phyloP scores from a whole-genome alignment of 2,329 filamentous ascomycete genomes.

The Sarocladium strictum region DNA sequence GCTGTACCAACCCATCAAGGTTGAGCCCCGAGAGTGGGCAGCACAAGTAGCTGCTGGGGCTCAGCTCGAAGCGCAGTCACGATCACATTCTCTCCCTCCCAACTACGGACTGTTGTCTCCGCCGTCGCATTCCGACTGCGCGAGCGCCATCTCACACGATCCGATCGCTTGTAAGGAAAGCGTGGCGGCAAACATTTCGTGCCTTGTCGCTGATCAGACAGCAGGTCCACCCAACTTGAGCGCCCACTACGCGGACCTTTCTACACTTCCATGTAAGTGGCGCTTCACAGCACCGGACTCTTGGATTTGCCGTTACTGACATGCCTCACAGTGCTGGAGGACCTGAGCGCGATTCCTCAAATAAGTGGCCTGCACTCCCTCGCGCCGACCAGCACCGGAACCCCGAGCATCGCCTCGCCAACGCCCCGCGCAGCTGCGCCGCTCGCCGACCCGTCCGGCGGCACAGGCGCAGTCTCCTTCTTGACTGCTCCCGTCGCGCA shows the following conservation, averaged over 20 bases:
- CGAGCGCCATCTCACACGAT: neutral
- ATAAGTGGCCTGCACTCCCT: neutral
- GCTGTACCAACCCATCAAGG: neutral
- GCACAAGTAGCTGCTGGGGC: neutral
- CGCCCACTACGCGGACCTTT: neutral
- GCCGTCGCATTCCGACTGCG: slow-evolving; percentile 1
- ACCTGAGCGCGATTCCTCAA: neutral
- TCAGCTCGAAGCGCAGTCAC: neutral
- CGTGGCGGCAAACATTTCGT: neutral
- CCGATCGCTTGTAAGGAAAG: neutral
- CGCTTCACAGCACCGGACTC: neutral
- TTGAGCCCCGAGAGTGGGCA: neutral
- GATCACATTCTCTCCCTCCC: neutral
- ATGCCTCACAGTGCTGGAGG: neutral
- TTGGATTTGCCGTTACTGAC: neutral
- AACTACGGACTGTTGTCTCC: slow-evolving; percentile 1
- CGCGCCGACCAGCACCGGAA: neutral
- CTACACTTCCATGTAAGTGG: neutral
- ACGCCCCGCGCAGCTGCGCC: neutral
- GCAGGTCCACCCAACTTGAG: neutral
- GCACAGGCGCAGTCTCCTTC: neutral
- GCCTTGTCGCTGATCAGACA: neutral
- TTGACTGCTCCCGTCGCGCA: neutral
- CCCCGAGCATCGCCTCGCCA: neutral
- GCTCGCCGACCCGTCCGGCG: neutral